Conservation (phyloP, 371 early-diverging fungal species). For the Mortierella sp. region DNA sequence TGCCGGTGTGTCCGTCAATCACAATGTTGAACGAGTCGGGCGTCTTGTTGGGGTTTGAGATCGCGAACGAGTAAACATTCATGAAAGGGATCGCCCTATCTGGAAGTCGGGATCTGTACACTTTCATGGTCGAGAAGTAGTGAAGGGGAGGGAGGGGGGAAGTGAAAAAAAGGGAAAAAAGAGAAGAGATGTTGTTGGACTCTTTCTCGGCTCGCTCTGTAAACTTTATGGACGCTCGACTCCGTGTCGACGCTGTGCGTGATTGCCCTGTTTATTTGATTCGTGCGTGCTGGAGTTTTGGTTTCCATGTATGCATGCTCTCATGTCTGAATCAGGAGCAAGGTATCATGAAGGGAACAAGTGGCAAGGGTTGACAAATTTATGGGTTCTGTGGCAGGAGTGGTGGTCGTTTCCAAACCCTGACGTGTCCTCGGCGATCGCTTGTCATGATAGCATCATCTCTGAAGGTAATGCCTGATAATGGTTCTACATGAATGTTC, state of each 20-base stretch:
- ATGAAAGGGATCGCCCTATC: slow-evolving; percentile 16
- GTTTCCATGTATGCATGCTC: too few relatives aligned
- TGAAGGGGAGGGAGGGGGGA: background rate
- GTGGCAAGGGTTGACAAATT: too few relatives aligned
- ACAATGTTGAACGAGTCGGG: slow-evolving; percentile 46
- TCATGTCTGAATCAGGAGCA: too few relatives aligned
- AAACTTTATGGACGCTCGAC: too few relatives aligned
- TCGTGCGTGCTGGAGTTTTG: too few relatives aligned
- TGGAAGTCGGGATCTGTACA: slow-evolving; percentile 21
- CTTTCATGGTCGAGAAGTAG: slow-evolving; percentile 4
- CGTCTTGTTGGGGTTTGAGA: slow-evolving; percentile 49
- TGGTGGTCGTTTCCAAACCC: slow-evolving; percentile 82
- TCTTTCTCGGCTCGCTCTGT: too few relatives aligned
- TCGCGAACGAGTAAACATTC: slow-evolving; percentile 20
- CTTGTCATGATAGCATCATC: slow-evolving; percentile 87
- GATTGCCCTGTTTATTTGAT: too few relatives aligned
- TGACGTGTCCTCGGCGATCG: slow-evolving; percentile 82
- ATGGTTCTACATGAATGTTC: slow-evolving; percentile 78
- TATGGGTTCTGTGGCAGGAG: slow-evolving; percentile 11
- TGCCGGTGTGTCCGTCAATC: slow-evolving; percentile 63
- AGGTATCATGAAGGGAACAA: too few relatives aligned
- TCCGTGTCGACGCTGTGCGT: too few relatives aligned
- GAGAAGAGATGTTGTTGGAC: background rate
- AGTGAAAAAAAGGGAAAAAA: background rate
- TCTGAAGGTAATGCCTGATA: slow-evolving; percentile 79